Evolutionary conservation across 352 stramenopile genomes (phyloP).

Genomic region (Globisporangium abappressorium): DNA sequence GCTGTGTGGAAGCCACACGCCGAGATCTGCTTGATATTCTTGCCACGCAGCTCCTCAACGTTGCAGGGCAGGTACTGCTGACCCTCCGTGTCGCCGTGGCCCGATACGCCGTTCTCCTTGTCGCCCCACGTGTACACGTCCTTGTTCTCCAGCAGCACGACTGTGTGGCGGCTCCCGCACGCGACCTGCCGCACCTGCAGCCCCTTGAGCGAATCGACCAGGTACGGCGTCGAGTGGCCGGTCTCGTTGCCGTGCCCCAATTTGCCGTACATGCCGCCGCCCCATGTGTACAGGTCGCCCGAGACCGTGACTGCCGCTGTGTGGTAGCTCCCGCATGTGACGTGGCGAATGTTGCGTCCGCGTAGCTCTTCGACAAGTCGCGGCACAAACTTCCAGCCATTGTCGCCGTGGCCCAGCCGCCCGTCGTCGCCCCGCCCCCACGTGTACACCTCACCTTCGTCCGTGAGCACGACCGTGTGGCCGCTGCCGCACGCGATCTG

Average conservation of each 20-base stretch:
- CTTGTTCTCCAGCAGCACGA: constrained; percentile 85
- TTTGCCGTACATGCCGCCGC: constrained; percentile 96
- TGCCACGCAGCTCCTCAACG: constrained; percentile 86
- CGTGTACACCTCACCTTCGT: constrained; percentile 87
- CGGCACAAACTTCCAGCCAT: constrained; percentile 97
- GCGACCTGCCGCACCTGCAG: constrained; percentile 91
- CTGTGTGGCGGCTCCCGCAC: constrained; percentile 93
- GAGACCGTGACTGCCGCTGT: constrained; percentile 93
- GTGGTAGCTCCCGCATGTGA: constrained; percentile 96
- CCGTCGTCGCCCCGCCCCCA: constrained; percentile 89
- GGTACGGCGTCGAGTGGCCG: constrained; percentile 90
- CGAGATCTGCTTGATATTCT: constrained; percentile 87
- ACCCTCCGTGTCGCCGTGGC: constrained; percentile 93
- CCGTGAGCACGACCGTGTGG: constrained; percentile 88
- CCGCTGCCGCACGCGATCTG: constrained; percentile 88
- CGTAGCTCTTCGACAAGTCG: constrained; percentile 89
- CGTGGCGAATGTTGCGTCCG: constrained; percentile 89
- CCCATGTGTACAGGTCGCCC: constrained; percentile 93
- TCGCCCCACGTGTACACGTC: constrained; percentile 95
- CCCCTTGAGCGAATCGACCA: constrained; percentile 93
- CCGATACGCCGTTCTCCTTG: constrained; percentile 95
- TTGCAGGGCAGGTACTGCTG: constrained; percentile 93
- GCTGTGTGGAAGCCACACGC: constrained; percentile 87
- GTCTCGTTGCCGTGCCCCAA: constrained; percentile 92
- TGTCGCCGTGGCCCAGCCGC: constrained; percentile 90